These are phyloP conservation scores for Boletales sp. DNA, from an alignment of 768 basidiomycete genomes.

Conservation along the genomic window DNA sequence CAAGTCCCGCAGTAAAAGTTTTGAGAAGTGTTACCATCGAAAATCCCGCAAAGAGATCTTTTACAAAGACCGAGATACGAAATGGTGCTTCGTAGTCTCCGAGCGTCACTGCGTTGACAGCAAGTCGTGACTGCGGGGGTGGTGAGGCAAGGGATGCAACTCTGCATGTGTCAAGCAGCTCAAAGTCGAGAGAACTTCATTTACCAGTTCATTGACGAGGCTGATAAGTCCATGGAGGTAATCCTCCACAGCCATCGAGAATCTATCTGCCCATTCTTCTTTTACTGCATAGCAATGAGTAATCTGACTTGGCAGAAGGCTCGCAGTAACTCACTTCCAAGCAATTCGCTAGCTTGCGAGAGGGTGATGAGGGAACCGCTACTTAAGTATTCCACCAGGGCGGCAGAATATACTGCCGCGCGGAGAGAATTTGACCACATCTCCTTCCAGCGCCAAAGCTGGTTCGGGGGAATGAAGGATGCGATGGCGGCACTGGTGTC, in stretches of 20 bases:
- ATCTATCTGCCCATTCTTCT: constrained; percentile 64
- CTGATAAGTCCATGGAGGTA: constrained; percentile 79
- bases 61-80: constrained; percentile 73
- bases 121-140: constrained; percentile 60
- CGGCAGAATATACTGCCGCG: constrained; percentile 60
- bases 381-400: constrained; percentile 62
- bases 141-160: constrained; percentile 5
- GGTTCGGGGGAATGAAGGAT: constrained; percentile 58
- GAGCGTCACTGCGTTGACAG: constrained; percentile 78
- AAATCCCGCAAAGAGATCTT: constrained; percentile 80
- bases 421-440: constrained; percentile 75
- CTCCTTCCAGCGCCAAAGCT: constrained; percentile 84
- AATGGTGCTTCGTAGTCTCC: constrained; percentile 79
- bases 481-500: constrained; percentile 51
- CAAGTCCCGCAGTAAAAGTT: neutral
- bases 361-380: constrained; percentile 58
- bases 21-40: constrained; percentile 53
- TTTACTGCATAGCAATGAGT: constrained; percentile 45
- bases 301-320: neutral
- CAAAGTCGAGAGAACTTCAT: constrained; percentile 17
- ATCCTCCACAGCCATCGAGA: constrained; percentile 67
- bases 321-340: constrained; percentile 59
- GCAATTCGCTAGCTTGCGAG: constrained; percentile 43
- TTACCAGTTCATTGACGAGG: constrained; percentile 76
- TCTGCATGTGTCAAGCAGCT: neutral